Base-by-base conservation (phyloP, 169 alveolate species). In the Plasmodium adleri region DNA sequence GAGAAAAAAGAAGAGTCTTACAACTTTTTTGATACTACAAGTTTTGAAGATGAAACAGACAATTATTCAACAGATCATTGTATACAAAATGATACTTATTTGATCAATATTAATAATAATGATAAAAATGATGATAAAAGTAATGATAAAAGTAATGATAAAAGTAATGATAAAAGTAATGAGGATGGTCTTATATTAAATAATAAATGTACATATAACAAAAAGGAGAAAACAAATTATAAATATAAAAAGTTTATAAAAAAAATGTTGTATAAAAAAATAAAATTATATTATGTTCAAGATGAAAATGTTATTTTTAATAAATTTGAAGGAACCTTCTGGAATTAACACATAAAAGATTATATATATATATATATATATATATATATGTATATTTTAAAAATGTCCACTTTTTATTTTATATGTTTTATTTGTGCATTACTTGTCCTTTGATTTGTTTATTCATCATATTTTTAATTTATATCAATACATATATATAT, bases 281-380 rank as follows among this genome's bases (percentile, higher is more conserved):
- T 80, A 15, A 80, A 80, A 20, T 73, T 80, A 17, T 80, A 67
- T 54, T 80, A 67, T 28, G 73, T 80, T 12, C 43, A 71, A 7
- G 83, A 68, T 80, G 90, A 80, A 60, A 72, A 20, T 24, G 20
- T 80, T 22, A 80, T 80, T 80, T 80, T 80, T 80, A 62, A 80
- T 67, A 80, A 80, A 50, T 80, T 32, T 63, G 56, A 15, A 22
- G 90, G 90, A 22, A 80, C 90, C 15, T 54, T 80, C 10, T 80
- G 90, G 90, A 72, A 72, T 39, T 80, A 58, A 80, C 17, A 22
- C 50, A 26, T 39, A 5, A 32, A 32, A 32, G 7, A 32, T 32
- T 70, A 49, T 22, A 39, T 66, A 66, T 28, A 13, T 26, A 62
- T 62, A 59, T 59, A 17, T 59, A n/a, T 32, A 64, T 64, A 64